Percentiles rank a stretch among this genome's conserved stretches.
Conservation (phyloP, 768 basidiomycete species). For the Termitomyces sp. region DNA sequence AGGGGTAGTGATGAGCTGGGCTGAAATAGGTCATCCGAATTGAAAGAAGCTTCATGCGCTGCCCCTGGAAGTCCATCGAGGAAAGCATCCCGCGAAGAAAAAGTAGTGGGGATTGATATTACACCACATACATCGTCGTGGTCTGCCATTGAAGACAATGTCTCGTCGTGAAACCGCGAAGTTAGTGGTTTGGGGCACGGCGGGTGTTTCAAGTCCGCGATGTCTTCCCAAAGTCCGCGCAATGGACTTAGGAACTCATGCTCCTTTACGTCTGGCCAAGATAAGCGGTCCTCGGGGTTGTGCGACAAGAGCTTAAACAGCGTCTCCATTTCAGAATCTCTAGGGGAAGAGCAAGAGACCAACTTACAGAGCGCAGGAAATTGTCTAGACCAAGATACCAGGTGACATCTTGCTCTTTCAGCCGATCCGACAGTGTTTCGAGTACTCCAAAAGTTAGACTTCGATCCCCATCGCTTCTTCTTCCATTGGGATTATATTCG, state of each 20-base stretch:
- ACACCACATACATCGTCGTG: background rate
- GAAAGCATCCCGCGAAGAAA: background rate
- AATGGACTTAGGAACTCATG: slow-evolving; percentile 25
- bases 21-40: background rate
- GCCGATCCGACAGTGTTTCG: slow-evolving; percentile 10
- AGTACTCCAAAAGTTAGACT: slow-evolving; percentile 19
- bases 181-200: slow-evolving; percentile 20
- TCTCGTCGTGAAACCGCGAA: slow-evolving; percentile 9
- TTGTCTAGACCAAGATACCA: slow-evolving; percentile 11
- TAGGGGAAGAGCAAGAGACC: background rate
- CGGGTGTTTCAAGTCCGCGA: slow-evolving; percentile 23
- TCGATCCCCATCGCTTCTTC: slow-evolving; percentile 16
- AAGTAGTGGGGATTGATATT: background rate
- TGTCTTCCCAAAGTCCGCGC: slow-evolving; percentile 22
- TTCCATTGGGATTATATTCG: background rate
- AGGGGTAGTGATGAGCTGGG: slow-evolving; percentile 4
- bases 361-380: slow-evolving; percentile 21
- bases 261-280: slow-evolving; percentile 17
- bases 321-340: background rate
- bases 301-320: slow-evolving; percentile 21
- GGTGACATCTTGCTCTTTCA: background rate
- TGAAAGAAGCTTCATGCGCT: background rate
- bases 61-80: background rate
- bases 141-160: background rate
- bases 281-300: slow-evolving; percentile 20